phyloP scores from a whole-genome alignment of 228 moss, liverwort and hornwort species.

The Sphagnum magellanicum region DNA sequence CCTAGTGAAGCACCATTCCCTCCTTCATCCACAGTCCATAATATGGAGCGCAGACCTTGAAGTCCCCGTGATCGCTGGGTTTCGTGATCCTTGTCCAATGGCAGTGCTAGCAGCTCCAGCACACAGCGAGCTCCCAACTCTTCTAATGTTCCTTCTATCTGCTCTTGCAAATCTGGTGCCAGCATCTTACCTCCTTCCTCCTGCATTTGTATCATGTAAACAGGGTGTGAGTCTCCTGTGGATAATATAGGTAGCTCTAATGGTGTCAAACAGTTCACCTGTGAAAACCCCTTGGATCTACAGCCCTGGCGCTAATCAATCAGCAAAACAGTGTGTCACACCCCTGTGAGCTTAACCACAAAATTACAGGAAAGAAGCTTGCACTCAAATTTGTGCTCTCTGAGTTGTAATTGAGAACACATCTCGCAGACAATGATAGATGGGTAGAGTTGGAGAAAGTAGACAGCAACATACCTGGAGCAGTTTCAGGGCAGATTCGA shows the following conservation, averaged over 20 bases:
- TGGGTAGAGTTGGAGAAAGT: too few relatives aligned
- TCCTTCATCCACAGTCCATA: conserved; percentile 83
- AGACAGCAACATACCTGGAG: conserved; percentile 42
- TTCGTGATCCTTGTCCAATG: conserved; percentile 71
- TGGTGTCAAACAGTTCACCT: too few relatives aligned
- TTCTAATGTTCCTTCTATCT: conserved; percentile 86
- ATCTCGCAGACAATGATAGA: too few relatives aligned
- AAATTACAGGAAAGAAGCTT: neutral
- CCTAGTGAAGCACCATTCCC: conserved; percentile 58
- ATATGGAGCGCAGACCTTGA: conserved; percentile 67
- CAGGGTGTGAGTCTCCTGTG: too few relatives aligned
- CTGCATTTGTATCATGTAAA: conserved; percentile 21
- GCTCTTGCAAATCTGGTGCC: conserved; percentile 76
- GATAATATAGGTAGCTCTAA: too few relatives aligned
- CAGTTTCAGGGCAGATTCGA: conserved; percentile 81
- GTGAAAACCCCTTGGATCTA: too few relatives aligned
- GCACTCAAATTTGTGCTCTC: too few relatives aligned
- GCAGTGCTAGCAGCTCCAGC: conserved; percentile 73
- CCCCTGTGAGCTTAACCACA: conserved; percentile 7
- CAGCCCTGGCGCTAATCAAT: neutral
- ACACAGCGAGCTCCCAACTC: conserved; percentile 82
- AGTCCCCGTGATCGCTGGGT: conserved; percentile 80
- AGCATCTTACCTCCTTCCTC: conserved; percentile 78
- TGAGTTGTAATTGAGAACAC: too few relatives aligned
- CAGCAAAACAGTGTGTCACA: conserved; percentile 10